Conservation (phyloP, 768 basidiomycete species). For the Steccherinum ochraceum region DNA sequence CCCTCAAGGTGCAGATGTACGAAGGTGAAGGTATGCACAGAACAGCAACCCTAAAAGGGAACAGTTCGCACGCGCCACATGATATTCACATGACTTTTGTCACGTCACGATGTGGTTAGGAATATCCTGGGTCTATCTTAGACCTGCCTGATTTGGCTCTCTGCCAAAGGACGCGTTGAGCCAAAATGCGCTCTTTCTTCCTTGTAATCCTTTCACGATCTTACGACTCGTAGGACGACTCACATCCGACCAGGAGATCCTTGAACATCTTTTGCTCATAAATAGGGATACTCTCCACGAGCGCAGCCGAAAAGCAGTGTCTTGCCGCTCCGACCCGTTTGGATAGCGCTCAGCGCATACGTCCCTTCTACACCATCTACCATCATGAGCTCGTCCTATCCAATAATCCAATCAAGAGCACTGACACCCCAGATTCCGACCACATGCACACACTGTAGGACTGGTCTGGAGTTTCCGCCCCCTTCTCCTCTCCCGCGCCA, state of each 20-base stretch:
- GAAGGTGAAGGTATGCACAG: too few species aligned
- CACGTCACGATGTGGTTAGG: too few species aligned
- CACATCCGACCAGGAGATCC: neutral
- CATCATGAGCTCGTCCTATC: slow-evolving; percentile 39
- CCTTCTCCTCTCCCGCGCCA: slow-evolving; percentile 52
- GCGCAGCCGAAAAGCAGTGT: too few species aligned
- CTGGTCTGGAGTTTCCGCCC: slow-evolving; percentile 60
- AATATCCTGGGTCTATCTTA: too few species aligned
- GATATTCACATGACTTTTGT: too few species aligned
- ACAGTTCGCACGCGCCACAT: too few species aligned
- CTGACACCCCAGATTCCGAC: slow-evolving; percentile 62
- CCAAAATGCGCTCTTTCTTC: too few species aligned
- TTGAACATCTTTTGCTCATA: neutral
- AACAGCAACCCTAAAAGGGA: too few species aligned
- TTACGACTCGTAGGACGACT: neutral
- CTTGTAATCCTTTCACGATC: neutral
- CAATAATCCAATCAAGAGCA: slow-evolving; percentile 57
- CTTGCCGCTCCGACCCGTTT: too few species aligned
- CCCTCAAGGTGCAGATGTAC: too few species aligned
- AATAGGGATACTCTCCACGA: neutral
- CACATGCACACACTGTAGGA: slow-evolving; percentile 50
- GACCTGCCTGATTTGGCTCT: too few species aligned
- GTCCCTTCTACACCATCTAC: neutral
- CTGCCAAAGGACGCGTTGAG: neutral
- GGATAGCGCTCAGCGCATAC: neutral